Evolutionary conservation across 2,329 filamentous ascomycete species (phyloP).

Genomic region (Talaromyces albobiverticillius): DNA sequence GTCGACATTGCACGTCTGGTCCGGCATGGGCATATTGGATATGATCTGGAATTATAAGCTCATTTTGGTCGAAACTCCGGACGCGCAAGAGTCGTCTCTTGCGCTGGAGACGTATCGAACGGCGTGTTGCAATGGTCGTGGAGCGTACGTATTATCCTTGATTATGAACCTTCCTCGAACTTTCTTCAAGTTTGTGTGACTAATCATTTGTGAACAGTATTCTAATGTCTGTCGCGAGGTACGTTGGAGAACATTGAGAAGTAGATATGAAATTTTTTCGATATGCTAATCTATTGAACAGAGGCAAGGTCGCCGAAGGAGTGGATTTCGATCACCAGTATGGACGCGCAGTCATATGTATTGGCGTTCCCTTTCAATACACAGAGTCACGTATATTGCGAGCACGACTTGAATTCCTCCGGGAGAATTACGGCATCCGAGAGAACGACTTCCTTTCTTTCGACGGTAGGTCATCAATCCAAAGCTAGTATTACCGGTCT

Average conservation of each 20-base stretch:
- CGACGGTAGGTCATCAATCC: slow-evolving; percentile 48
- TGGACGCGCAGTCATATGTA: slow-evolving; percentile 90
- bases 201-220: slow-evolving; percentile 6
- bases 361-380: slow-evolving; percentile 97
- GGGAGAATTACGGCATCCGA: slow-evolving; percentile 93
- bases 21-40: slow-evolving; percentile 96
- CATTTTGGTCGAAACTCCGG: slow-evolving; percentile 94
- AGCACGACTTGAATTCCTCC: slow-evolving; percentile 89
- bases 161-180: too few relatives aligned
- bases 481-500: neutral
- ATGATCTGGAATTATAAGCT: slow-evolving; percentile 99
- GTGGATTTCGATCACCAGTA: slow-evolving; percentile 99
- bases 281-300: slow-evolving; percentile 7
- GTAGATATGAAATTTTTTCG: neutral
- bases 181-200: neutral
- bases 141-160: slow-evolving; percentile 51
- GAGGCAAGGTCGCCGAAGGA: slow-evolving; percentile 95
- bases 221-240: slow-evolving; percentile 16
- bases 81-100: slow-evolving; percentile 93
- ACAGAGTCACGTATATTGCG: slow-evolving; percentile 97
- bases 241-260: neutral
- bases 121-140: slow-evolving; percentile 93
- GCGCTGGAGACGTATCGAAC: slow-evolving; percentile 96
- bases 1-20: slow-evolving; percentile 98
- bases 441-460: slow-evolving; percentile 98